phyloP scores from a whole-genome alignment of 1,284 basidiomycete genomes.

The Psilocybe mexicana region DNA sequence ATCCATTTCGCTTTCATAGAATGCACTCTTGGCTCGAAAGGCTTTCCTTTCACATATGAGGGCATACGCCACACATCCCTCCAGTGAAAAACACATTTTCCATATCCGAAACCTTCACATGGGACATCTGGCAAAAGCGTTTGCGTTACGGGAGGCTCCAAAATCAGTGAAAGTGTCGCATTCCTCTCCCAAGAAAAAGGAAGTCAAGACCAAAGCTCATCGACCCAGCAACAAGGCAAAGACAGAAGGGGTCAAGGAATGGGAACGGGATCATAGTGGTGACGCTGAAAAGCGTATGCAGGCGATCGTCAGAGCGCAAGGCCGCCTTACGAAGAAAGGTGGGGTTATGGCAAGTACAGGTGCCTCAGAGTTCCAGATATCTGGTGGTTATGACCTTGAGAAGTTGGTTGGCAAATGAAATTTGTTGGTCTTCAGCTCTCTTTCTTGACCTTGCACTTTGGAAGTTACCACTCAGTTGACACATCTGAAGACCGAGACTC shows the following conservation, averaged over 20 bases:
- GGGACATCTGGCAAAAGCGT: constrained; percentile 96
- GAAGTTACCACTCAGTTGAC: no score
- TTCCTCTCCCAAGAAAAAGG: constrained; percentile 16
- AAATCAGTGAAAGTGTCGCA: constrained; percentile 53
- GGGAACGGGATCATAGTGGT: constrained; percentile 51
- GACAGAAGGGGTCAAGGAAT: constrained; percentile 30
- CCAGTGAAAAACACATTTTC: constrained; percentile 94
- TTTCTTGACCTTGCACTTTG: not conserved
- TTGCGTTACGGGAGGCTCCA: constrained; percentile 93
- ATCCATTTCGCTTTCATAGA: constrained; percentile 43
- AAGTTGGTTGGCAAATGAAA: constrained; percentile 46
- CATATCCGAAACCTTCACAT: constrained; percentile 93
- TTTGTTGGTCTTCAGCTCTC: not conserved
- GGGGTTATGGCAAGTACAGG: constrained; percentile 79
- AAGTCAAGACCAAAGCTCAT: constrained; percentile 21
- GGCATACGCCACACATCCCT: constrained; percentile 97
- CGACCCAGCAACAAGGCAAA: constrained; percentile 24
- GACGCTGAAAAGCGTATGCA: constrained; percentile 87
- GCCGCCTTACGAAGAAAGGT: constrained; percentile 77
- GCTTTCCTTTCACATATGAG: constrained; percentile 93
- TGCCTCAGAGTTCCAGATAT: constrained; percentile 82
- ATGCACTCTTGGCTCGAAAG: constrained; percentile 75
- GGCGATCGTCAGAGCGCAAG: constrained; percentile 82
- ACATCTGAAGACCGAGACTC: no score
- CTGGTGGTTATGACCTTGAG: constrained; percentile 67